phyloP scores from a whole-genome alignment of 805 yeast species.

The Saccharomycopsis guyanensis region DNA sequence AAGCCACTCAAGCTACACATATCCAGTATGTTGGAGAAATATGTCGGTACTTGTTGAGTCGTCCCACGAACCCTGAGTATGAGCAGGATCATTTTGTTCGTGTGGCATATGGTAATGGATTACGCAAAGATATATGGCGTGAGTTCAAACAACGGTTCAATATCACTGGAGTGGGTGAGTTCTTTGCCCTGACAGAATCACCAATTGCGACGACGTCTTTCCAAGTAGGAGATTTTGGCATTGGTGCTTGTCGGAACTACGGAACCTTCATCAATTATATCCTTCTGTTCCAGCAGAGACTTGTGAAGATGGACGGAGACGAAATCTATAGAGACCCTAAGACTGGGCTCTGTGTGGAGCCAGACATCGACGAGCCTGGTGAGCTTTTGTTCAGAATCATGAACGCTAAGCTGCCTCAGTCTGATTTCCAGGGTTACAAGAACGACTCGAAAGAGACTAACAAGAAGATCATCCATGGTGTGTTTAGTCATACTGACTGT shows the following conservation, averaged over 20 bases:
- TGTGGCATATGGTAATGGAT: constrained; percentile 86
- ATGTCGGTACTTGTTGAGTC: constrained; percentile 71
- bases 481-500: constrained; percentile 81
- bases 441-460: constrained; percentile 75
- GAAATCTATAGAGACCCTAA: constrained; percentile 60
- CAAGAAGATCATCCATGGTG: constrained; percentile 65
- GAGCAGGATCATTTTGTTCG: constrained; percentile 53
- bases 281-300: constrained; percentile 44
- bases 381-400: constrained; percentile 75
- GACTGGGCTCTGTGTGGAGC: constrained; percentile 51
- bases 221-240: constrained; percentile 71
- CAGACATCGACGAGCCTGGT: constrained; percentile 65
- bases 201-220: constrained; percentile 80
- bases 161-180: constrained; percentile 74
- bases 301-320: constrained; percentile 70
- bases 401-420: constrained; percentile 54
- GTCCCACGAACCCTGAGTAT: constrained; percentile 53
- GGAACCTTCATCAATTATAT: constrained; percentile 51
- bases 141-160: constrained; percentile 71
- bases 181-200: constrained; percentile 89
- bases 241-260: constrained; percentile 83
- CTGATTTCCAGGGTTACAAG: constrained; percentile 82
- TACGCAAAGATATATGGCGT: constrained; percentile 82
- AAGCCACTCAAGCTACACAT: constrained; percentile 61
- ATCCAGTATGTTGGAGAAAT: constrained; percentile 94